phyloP scores from a whole-genome alignment of 2,329 filamentous ascomycete species.

The Sarocladium oryzae region DNA sequence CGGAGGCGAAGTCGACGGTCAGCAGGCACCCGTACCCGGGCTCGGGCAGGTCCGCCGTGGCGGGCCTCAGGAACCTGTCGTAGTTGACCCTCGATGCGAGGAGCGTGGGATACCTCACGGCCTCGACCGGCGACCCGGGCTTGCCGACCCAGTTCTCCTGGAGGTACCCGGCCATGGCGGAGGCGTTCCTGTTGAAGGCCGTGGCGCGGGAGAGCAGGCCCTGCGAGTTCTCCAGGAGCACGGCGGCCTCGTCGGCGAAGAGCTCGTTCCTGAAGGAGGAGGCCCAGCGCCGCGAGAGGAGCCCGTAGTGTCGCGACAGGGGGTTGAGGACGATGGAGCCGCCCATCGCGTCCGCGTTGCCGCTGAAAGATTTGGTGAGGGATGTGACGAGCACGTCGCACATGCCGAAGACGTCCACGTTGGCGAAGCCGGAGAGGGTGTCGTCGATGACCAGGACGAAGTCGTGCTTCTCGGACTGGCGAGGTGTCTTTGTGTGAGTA shows the following conservation, averaged over 20 bases:
- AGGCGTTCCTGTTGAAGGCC: constrained; percentile 37
- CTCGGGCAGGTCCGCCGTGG: constrained; percentile 35
- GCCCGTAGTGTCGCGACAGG: constrained; percentile 30
- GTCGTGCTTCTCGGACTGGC: constrained; percentile 33
- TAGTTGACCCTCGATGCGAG: constrained; percentile 24
- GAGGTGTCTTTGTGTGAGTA: too few relatives aligned
- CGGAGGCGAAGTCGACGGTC: constrained; percentile 41
- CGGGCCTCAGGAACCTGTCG: constrained; percentile 28
- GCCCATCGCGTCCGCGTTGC: constrained; percentile 48
- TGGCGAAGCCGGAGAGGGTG: constrained; percentile 40
- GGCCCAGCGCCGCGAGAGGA: constrained; percentile 25
- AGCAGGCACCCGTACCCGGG: constrained; percentile 52
- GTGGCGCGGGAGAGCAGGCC: constrained; percentile 34
- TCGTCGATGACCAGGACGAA: constrained; percentile 43
- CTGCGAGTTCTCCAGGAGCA: constrained; percentile 36
- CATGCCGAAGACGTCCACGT: constrained; percentile 41
- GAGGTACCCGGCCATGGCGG: constrained; percentile 34
- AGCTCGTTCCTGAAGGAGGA: constrained; percentile 35
- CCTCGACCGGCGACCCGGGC: constrained; percentile 27
- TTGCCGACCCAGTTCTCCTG: constrained; percentile 20
- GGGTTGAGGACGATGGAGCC: constrained; percentile 46
- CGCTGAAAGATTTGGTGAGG: constrained; percentile 54
- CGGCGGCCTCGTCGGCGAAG: constrained; percentile 38
- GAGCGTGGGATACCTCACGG: constrained; percentile 38
- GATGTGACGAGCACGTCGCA: constrained; percentile 46